Evolutionary conservation across 2,329 filamentous ascomycete genomes (phyloP).

Genomic region (Colletotrichum kahawae): DNA sequence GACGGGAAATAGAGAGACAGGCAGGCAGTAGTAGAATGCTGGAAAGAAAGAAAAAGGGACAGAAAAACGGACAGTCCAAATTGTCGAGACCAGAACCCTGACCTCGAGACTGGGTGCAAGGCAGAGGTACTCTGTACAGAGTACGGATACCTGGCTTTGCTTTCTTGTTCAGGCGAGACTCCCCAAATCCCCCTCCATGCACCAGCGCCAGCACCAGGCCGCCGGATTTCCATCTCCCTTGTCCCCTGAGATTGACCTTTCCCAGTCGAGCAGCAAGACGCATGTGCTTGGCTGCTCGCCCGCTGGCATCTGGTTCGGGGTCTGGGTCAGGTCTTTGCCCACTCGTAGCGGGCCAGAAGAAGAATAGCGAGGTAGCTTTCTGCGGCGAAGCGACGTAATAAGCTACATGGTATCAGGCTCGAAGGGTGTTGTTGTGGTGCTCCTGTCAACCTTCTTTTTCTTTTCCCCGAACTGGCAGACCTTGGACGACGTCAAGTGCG

Average conservation of each 20-base stretch:
- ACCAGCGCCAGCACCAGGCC: conserved; percentile 8
- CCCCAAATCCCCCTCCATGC: background rate
- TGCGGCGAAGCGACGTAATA: background rate
- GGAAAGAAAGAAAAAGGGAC: background rate
- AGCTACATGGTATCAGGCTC: background rate
- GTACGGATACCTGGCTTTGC: background rate
- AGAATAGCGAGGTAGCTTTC: background rate
- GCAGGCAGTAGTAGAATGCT: background rate
- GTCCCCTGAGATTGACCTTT: conserved; percentile 11
- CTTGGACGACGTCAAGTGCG: conserved; percentile 4
- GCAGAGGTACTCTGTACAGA: background rate
- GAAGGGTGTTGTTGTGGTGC: background rate
- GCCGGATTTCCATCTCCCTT: conserved; percentile 9
- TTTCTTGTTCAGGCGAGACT: background rate
- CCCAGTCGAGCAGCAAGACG: conserved; percentile 1
- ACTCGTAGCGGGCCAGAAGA: background rate
- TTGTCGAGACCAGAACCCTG: conserved; percentile 14
- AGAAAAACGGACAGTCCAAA: background rate
- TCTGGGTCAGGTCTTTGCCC: background rate
- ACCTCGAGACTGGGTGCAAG: background rate
- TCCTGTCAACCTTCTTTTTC: background rate
- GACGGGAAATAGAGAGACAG: background rate
- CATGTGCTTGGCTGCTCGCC: background rate
- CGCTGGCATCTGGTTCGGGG: conserved; percentile 2
- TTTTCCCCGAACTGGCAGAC: background rate